A percentile compares a stretch with the other conserved stretches of the same genome.
phyloP scores from a whole-genome alignment of 1,284 basidiomycete species.

The Cryptococcus sp. region DNA sequence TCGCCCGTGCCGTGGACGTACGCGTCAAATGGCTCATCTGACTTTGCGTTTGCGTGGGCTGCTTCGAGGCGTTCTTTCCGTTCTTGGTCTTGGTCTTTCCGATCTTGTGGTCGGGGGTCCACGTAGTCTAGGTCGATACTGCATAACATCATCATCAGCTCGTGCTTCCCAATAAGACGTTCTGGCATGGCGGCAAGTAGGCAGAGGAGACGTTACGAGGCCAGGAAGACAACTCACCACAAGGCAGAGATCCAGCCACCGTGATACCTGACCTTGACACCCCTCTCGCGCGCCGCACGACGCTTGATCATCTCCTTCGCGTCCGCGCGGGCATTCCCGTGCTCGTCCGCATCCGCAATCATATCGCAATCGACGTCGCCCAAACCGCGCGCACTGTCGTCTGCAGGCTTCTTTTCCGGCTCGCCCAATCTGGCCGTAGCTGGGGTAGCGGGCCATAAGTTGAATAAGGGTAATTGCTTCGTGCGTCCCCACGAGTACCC shows the following conservation, averaged over 20 bases:
- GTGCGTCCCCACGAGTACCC: constrained; percentile 54
- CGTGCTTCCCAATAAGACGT: not conserved
- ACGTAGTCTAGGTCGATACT: constrained; percentile 48
- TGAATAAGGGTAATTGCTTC: constrained; percentile 51
- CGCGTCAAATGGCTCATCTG: not conserved
- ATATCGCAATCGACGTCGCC: constrained; percentile 56
- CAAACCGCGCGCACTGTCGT: constrained; percentile 37
- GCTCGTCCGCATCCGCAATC: constrained; percentile 55
- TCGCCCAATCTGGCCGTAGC: constrained; percentile 40
- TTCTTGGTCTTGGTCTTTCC: constrained; percentile 28
- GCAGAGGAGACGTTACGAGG: not conserved
- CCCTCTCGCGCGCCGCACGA: constrained; percentile 50
- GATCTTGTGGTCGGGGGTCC: constrained; percentile 38
- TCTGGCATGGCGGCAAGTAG: not conserved
- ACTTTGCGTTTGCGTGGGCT: not conserved
- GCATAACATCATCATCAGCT: not conserved
- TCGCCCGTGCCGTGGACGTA: constrained; percentile 1
- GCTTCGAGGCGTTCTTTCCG: constrained; percentile 7
- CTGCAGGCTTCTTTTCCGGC: constrained; percentile 30
- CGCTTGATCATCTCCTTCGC: constrained; percentile 44
- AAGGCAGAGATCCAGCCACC: constrained; percentile 50
- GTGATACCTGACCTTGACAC: constrained; percentile 50
- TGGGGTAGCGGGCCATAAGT: constrained; percentile 36
- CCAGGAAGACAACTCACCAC: constrained; percentile 33
- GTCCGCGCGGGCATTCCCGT: constrained; percentile 45